Evolutionary conservation across 345 rosid genomes (phyloP), one percentile per base, ranked within the genome.

Genomic region (Pugionium dolabratum): DNA sequence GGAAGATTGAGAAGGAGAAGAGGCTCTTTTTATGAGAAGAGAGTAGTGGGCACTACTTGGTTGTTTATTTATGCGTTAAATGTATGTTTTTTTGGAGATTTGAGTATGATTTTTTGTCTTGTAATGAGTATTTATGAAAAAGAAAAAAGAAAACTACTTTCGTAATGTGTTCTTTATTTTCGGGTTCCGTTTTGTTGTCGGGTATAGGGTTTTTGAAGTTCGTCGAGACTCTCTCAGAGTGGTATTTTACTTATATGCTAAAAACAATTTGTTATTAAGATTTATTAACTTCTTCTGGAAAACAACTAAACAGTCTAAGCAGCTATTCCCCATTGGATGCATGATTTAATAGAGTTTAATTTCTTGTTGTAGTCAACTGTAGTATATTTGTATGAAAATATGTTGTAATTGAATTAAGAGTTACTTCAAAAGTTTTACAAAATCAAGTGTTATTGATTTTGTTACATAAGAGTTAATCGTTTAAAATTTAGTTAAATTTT

Each of bases 41-140:
- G 41, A 36, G 40, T 2, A 66, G 72, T 73, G 63, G 67, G 56
- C 59, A 35, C 48, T 58, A 9, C 10, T 59, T 52, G 7, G 37
- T 59, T 57, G 40, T 50, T 57, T 54, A 5, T 67, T 11, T 7
- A 53, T 31, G 59, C 53, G 54, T 64, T 55, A 55, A 71, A 48
- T 55, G 32, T 31, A 35, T 62, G 27, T 64, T 53, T 40, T 62
- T 48, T 46, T 48, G 68, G 54, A 36, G 61, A 52, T 70, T 70
- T 72, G 61, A 66, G 54, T 73, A 66, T 66, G 72, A 60, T 73
- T 66, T 73, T 66, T 73, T 66, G 72, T 66, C 67, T 59, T 59
- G 2, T 73, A 36, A 73, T 52, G 67, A 40, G n/a, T 6, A 65
- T 50, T 58, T 57, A 9, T 62, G 7, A 4, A 3, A 5, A 0